These are phyloP conservation scores for Homolaphlyctis polyrhiza DNA, from an alignment of 371 early-diverging fungal species.

Conservation along the genomic window DNA sequence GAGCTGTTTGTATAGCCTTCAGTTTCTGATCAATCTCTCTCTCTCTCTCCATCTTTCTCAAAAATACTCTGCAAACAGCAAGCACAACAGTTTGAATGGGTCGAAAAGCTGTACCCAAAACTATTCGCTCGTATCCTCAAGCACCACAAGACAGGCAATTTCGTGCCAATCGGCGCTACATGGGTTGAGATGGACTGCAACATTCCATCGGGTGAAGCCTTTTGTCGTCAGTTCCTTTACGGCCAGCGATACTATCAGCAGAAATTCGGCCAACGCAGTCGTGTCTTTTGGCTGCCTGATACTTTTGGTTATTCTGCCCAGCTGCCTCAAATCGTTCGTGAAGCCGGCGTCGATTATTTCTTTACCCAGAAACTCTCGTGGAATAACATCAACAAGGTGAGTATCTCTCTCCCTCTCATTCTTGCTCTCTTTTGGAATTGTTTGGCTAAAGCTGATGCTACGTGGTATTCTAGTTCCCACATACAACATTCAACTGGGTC, in stretches of 20 bases:
- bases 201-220: constrained; percentile 90
- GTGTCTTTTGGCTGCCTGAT: constrained; percentile 90
- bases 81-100: constrained; percentile 95
- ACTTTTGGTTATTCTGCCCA: constrained; percentile 32
- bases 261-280: constrained; percentile 73
- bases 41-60: background rate
- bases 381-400: constrained; percentile 93
- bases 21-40: background rate
- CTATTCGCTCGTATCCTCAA: constrained; percentile 73
- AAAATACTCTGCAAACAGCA: constrained; percentile 43
- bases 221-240: constrained; percentile 89
- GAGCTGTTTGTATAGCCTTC: no score
- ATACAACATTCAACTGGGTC: constrained; percentile 80
- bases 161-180: constrained; percentile 90
- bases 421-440: background rate
- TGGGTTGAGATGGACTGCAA: constrained; percentile 99
- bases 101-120: constrained; percentile 72
- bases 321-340: constrained; percentile 87
- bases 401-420: background rate
- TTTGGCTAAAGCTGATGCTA: no score
- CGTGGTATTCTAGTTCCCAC: constrained; percentile 82
- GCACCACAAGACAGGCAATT: constrained; percentile 67
- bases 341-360: constrained; percentile 75
- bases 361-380: constrained; percentile 97
- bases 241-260: constrained; percentile 84